Percentiles rank a stretch among this genome's conserved stretches.
Conservation (phyloP, 352 stramenopile species). For the Stramenopiles sp. region DNA sequence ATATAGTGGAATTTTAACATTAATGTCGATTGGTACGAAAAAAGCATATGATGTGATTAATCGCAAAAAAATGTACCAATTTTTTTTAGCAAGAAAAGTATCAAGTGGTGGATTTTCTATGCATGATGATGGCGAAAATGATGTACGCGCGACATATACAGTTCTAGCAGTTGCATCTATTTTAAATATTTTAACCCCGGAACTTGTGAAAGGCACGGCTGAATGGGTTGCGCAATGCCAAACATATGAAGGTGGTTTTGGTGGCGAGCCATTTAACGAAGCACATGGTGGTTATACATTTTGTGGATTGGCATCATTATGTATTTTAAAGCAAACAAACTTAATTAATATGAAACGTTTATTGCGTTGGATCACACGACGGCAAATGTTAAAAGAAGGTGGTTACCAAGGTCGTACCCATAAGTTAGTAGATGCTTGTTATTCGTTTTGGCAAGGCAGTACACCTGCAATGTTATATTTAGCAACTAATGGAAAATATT, state of each 20-base stretch:
- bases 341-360: conserved; percentile 12
- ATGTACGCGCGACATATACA: conserved; percentile 91
- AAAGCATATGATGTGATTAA: conserved; percentile 31
- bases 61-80: conserved; percentile 36
- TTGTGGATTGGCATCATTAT: conserved; percentile 79
- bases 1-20: conserved; percentile 77
- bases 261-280: conserved; percentile 52
- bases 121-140: conserved; percentile 83
- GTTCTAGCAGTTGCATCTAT: conserved; percentile 76
- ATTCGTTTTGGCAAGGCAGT: conserved; percentile 95
- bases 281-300: conserved; percentile 96
- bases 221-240: conserved; percentile 69
- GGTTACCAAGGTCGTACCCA: conserved; percentile 80
- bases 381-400: conserved; percentile 79
- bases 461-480: conserved; percentile 48
- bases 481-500: no score
- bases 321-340: conserved; percentile 53
- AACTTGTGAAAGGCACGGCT: conserved; percentile 46
- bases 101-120: conserved; percentile 74
- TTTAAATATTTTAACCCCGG: conserved; percentile 66
- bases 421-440: conserved; percentile 98
- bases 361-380: conserved; percentile 55
- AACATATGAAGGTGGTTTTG: conserved; percentile 92
- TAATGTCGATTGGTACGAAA: conserved; percentile 68
- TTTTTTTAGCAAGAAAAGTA: conserved; percentile 67